These are phyloP conservation scores for Xanthoceras sorbifolium DNA, from an alignment of 345 rosid species.

Conservation along the genomic window DNA sequence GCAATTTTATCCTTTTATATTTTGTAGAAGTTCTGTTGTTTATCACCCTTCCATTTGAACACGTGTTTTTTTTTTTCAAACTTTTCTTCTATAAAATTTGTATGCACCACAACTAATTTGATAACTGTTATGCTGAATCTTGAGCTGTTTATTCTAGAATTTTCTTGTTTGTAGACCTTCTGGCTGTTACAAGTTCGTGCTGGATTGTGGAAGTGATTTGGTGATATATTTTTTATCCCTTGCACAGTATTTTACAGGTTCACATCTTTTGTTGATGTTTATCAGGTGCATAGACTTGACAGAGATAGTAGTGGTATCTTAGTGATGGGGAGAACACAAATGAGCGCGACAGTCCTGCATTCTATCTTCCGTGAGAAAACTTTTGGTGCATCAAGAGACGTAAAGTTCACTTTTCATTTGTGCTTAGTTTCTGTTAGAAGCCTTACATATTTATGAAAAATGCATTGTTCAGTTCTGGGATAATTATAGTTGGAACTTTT, in stretches of 20 bases:
- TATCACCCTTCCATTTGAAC: not conserved
- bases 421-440: slow-evolving; percentile 7
- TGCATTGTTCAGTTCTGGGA: not conserved
- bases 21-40: not conserved
- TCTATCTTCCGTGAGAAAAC: slow-evolving; percentile 91
- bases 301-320: slow-evolving; percentile 90
- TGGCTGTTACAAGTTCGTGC: slow-evolving; percentile 1
- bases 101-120: not conserved
- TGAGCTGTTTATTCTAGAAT: not conserved
- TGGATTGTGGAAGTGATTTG: not conserved
- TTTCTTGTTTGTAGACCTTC: slow-evolving; percentile 10
- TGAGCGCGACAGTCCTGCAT: slow-evolving; percentile 74
- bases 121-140: not conserved
- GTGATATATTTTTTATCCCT: too few species aligned
- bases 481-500: slow-evolving; percentile 8
- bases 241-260: not conserved
- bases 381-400: slow-evolving; percentile 60
- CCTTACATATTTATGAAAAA: slow-evolving; percentile 5
- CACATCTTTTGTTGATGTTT: not conserved
- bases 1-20: not conserved
- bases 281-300: slow-evolving; percentile 93
- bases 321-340: slow-evolving; percentile 93
- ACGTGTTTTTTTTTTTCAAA: not conserved
- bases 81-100: not conserved
- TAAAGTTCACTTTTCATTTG: slow-evolving; percentile 21